Evolutionary conservation across 2,329 filamentous ascomycete species (phyloP).

Genomic region (Acrodontium crateriforme): DNA sequence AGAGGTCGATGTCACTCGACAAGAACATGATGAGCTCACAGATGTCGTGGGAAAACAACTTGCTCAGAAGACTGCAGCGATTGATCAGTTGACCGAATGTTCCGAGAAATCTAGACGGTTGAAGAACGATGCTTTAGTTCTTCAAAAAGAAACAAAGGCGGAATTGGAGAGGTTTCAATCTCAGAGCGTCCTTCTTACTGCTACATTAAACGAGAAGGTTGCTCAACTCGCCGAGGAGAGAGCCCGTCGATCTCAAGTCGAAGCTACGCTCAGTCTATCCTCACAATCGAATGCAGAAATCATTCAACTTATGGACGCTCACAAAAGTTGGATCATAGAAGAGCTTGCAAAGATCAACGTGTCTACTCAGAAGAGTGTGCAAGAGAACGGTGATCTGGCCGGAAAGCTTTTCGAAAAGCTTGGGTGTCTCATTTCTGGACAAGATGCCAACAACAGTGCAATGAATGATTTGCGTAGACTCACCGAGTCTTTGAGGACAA

Average conservation of each 20-base stretch:
- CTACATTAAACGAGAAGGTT: conserved; percentile 10
- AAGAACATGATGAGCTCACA: conserved; percentile 5
- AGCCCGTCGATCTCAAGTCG: conserved; percentile 9
- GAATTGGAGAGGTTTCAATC: conserved; percentile 6
- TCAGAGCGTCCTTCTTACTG: conserved; percentile 9
- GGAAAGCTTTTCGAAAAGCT: conserved; percentile 9
- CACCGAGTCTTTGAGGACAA: too few relatives aligned
- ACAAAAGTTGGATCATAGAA: conserved; percentile 8
- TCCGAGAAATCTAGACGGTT: conserved; percentile 7
- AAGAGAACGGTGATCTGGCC: conserved; percentile 7
- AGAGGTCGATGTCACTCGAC: conserved; percentile 4
- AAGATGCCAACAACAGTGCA: not conserved
- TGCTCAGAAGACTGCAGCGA: conserved; percentile 5
- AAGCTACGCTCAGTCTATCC: conserved; percentile 8
- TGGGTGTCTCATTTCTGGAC: not conserved
- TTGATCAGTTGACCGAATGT: conserved; percentile 4
- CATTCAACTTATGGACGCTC: conserved; percentile 5
- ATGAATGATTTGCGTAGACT: too few relatives aligned
- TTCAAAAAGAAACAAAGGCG: conserved; percentile 6
- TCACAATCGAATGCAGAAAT: conserved; percentile 4
- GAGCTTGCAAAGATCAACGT: conserved; percentile 13
- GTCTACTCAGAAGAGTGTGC: conserved; percentile 4
- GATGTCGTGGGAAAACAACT: too few relatives aligned
- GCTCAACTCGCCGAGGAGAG: conserved; percentile 13
- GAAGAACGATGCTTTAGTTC: conserved; percentile 8